Evolutionary conservation across 768 basidiomycete genomes (phyloP).

Genomic region (Podaxis mareebaensis): DNA sequence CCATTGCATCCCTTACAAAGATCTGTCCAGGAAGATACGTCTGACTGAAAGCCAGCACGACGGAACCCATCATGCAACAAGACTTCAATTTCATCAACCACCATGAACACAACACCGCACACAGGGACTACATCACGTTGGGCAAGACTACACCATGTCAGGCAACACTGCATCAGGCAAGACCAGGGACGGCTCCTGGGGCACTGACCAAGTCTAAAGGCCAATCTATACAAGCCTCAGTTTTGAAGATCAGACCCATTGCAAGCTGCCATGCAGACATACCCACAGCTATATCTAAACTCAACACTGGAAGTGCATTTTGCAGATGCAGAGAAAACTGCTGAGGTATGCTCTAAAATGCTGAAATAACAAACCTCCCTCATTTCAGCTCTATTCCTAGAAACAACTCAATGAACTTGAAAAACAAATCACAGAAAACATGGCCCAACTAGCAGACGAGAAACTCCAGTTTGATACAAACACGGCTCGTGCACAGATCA

Average conservation of each 20-base stretch:
- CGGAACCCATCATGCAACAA: neutral
- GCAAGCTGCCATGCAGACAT: slow-evolving; percentile 51
- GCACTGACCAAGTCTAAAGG: neutral
- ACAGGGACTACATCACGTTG: neutral
- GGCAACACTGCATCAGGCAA: slow-evolving; percentile 15
- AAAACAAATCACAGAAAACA: slow-evolving; percentile 36
- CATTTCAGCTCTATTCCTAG: slow-evolving; percentile 23
- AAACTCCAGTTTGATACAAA: slow-evolving; percentile 38
- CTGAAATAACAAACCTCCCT: neutral
- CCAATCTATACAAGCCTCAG: neutral
- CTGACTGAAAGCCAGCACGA: slow-evolving; percentile 32
- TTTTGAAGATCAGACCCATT: slow-evolving; percentile 33
- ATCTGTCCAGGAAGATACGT: slow-evolving; percentile 69
- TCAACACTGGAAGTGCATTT: slow-evolving; percentile 55
- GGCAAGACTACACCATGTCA: too few relatives aligned
- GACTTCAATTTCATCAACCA: neutral
- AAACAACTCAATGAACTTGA: slow-evolving; percentile 37
- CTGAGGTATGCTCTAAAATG: slow-evolving; percentile 27
- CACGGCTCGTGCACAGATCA: slow-evolving; percentile 40
- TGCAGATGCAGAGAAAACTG: slow-evolving; percentile 37
- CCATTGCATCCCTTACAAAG: slow-evolving; percentile 58
- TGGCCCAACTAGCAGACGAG: slow-evolving; percentile 42
- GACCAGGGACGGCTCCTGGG: neutral
- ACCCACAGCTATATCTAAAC: slow-evolving; percentile 63
- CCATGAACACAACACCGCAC: neutral